A percentile compares a stretch with the other conserved stretches of the same genome.
Evolutionary conservation across 1,284 basidiomycete species (phyloP).

Genomic region (Hypsizygus ulmarius): DNA sequence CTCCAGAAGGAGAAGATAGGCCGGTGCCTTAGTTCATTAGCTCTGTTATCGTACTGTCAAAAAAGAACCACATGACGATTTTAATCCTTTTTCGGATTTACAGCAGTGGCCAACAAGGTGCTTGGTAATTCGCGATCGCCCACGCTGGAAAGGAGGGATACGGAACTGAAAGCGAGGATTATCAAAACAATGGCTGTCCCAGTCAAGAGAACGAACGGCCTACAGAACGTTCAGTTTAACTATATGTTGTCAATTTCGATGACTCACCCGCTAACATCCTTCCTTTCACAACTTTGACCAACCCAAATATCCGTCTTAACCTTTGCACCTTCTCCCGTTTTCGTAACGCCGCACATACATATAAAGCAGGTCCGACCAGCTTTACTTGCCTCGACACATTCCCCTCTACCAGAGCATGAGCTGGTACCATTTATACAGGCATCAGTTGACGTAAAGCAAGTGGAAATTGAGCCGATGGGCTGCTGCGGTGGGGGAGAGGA

Average conservation of each 20-base stretch:
- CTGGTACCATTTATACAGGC: constrained; percentile 61
- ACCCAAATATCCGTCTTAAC: constrained; percentile 67
- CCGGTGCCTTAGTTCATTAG: too few relatives aligned
- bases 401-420: constrained; percentile 67
- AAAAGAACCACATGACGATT: too few relatives aligned
- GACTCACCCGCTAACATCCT: constrained; percentile 73
- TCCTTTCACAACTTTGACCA: constrained; percentile 69
- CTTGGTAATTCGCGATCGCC: constrained; percentile 65
- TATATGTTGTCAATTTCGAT: background rate
- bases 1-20: too few relatives aligned
- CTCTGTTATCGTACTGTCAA: too few relatives aligned
- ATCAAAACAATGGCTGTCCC: constrained; percentile 66
- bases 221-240: constrained; percentile 26
- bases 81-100: constrained; percentile 53
- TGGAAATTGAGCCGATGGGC: constrained; percentile 59
- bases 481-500: constrained; percentile 44
- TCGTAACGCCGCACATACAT: constrained; percentile 62
- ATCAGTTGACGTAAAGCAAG: constrained; percentile 56
- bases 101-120: constrained; percentile 61
- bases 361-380: constrained; percentile 70
- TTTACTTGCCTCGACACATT: constrained; percentile 58
- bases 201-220: constrained; percentile 69
- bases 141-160: constrained; percentile 62
- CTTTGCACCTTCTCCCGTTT: constrained; percentile 40
- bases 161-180: constrained; percentile 62